Conservation (phyloP, 306 rosid species). For the Trifolium repens region DNA sequence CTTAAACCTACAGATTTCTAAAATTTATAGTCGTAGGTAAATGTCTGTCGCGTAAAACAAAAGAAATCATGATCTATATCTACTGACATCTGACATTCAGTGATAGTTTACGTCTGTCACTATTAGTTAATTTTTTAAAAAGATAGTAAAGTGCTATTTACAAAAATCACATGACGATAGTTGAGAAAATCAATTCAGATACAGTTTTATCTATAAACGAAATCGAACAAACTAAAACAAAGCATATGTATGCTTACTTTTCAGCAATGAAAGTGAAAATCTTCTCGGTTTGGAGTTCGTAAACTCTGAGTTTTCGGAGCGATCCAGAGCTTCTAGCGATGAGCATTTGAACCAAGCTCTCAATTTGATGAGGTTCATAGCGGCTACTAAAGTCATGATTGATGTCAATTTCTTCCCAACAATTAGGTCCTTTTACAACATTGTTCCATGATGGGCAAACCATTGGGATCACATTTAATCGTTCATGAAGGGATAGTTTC, state of each 20-base stretch:
- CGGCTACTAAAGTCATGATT: constrained; percentile 73
- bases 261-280: constrained; percentile 78
- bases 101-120: no score
- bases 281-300: constrained; percentile 61
- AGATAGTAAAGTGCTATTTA: no score
- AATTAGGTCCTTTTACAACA: constrained; percentile 75
- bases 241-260: constrained; percentile 64
- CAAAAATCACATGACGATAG: not conserved
- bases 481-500: constrained; percentile 69
- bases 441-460: constrained; percentile 89
- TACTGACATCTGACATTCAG: no score
- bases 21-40: no score
- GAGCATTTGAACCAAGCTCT: constrained; percentile 73
- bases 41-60: no score
- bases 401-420: constrained; percentile 95
- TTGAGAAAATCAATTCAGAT: not conserved
- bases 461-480: constrained; percentile 73
- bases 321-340: constrained; percentile 75
- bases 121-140: no score
- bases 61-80: no score
- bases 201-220: not conserved
- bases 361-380: constrained; percentile 59
- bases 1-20: no score
- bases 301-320: constrained; percentile 75
- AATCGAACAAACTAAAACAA: not conserved